These are phyloP conservation scores for Hawksworthiomyces lignivorus DNA, from an alignment of 2,329 filamentous ascomycete species.

Conservation along the genomic window DNA sequence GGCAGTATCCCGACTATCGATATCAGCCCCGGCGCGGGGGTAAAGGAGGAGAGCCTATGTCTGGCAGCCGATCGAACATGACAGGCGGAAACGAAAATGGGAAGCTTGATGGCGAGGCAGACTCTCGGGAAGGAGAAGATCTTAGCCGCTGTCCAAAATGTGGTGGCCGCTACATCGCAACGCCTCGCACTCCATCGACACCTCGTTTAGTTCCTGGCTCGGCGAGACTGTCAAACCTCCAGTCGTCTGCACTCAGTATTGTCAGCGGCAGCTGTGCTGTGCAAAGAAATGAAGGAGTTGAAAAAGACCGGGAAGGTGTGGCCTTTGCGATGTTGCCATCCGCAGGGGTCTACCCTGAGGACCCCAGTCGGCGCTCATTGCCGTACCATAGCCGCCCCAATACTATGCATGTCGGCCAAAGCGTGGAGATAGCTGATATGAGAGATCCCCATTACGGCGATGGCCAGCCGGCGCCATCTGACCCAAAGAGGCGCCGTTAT, in stretches of 20 bases:
- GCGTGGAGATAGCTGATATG: too few relatives aligned
- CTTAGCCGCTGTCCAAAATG: conserved; percentile 62
- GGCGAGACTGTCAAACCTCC: background rate
- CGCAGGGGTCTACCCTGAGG: background rate
- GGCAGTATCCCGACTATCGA: conserved; percentile 86
- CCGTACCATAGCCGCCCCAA: conserved; percentile 2
- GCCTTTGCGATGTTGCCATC: too few relatives aligned
- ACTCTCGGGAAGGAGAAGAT: conserved; percentile 33
- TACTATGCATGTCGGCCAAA: background rate
- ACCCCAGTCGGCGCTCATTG: conserved; percentile 6
- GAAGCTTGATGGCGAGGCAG: too few relatives aligned
- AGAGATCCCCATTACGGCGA: conserved; percentile 36
- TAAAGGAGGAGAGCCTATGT: conserved; percentile 20
- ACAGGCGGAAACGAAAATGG: too few relatives aligned
- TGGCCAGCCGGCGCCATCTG: conserved; percentile 39
- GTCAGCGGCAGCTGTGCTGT: background rate
- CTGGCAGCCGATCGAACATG: too few relatives aligned
- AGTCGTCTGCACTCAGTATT: background rate
- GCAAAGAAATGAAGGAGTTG: too few relatives aligned
- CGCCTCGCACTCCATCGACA: conserved; percentile 51
- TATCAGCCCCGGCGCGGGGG: conserved; percentile 75
- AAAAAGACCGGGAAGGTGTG: too few relatives aligned
- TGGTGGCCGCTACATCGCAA: conserved; percentile 58
- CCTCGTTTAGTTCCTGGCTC: conserved; percentile 20
- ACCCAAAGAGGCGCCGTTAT: conserved; percentile 56